Conservation (phyloP, 2,329 filamentous ascomycete genomes). For the Karstenula rhodostoma region DNA sequence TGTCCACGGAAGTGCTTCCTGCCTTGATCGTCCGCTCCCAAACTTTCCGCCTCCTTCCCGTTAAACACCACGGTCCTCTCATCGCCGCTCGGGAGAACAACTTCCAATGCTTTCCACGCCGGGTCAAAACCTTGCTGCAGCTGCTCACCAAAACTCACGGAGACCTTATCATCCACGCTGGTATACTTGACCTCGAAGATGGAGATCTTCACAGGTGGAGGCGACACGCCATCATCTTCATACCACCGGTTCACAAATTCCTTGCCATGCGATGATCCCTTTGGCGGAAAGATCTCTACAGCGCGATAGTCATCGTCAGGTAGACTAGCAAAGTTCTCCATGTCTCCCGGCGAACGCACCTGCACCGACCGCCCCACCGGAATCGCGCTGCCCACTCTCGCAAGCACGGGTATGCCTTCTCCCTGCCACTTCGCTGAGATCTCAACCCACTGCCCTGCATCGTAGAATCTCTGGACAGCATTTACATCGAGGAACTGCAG, state of each 20-base stretch:
- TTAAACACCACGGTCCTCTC: constrained; percentile 45
- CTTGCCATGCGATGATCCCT: constrained; percentile 46
- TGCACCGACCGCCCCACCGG: constrained; percentile 62
- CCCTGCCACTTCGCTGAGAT: constrained; percentile 61
- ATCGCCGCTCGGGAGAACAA: constrained; percentile 63
- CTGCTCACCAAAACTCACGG: constrained; percentile 53
- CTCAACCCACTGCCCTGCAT: constrained; percentile 62
- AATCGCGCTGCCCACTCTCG: constrained; percentile 63
- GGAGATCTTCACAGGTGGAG: constrained; percentile 42
- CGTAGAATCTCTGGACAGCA: constrained; percentile 65
- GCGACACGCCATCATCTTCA: constrained; percentile 66
- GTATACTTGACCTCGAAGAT: constrained; percentile 35
- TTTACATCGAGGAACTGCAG: constrained; percentile 71
- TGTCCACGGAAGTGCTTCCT: constrained; percentile 17
- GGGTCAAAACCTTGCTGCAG: constrained; percentile 55
- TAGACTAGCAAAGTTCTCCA: constrained; percentile 53
- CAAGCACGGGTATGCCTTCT: constrained; percentile 63
- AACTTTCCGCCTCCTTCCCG: constrained; percentile 14
- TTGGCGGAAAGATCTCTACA: constrained; percentile 65
- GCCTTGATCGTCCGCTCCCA: constrained; percentile 18
- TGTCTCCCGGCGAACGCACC: constrained; percentile 61
- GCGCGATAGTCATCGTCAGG: constrained; percentile 64
- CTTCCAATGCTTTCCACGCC: constrained; percentile 58
- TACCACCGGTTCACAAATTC: constrained; percentile 58
- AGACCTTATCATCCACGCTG: constrained; percentile 54